Evolutionary conservation across 1,284 basidiomycete species (phyloP), one percentile per base, ranked within the genome.

Genomic region (Naganishia cerealis): DNA sequence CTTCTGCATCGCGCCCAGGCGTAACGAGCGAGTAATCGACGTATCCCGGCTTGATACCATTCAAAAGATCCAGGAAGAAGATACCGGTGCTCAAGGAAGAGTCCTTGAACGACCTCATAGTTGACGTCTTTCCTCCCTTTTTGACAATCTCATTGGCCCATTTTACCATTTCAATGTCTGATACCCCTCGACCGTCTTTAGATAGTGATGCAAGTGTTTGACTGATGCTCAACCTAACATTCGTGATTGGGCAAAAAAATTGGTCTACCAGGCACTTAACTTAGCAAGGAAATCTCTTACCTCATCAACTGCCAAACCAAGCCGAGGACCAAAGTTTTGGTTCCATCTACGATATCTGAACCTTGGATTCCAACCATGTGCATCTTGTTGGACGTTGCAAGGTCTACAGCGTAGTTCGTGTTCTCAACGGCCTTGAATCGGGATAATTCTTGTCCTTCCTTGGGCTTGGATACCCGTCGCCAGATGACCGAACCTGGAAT

Each of bases 371-470:
- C 94, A 67, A 99, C 94, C 71, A 99, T 85, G 79, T 92, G 92
- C 92, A 99, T 92, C 57, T 90, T 88, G 78, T 91, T 94, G 77
- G 91, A 88, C 80, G 90, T 92, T 18, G 88, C 94, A 18, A 99
- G 87, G 63, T 99, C 95, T 62, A 98, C 90, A 5, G 84, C 88
- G 75, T 99, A 99, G 80, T 99, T 99, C 65, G 92, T 97, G 82
- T 99, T 99, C 82, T 99, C 96, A 42, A 99, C 94, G 54, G 88
- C 88, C 84, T 99, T 99, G 86, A 98, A 99, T 66, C 93, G 85
- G 43, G 92, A 94, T 26, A 99, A 84, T 66, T 88, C 90, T 76
- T 89, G 89, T 76, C 90, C 90, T 38, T 85, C 89, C 78, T 90
- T 94, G 26, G 94, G 93, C 81, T 95, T 95, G 68, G 90, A 90